These are phyloP conservation scores for Cordyceps fumosorosea DNA, from an alignment of 2,329 filamentous ascomycete species.

Conservation along the genomic window DNA sequence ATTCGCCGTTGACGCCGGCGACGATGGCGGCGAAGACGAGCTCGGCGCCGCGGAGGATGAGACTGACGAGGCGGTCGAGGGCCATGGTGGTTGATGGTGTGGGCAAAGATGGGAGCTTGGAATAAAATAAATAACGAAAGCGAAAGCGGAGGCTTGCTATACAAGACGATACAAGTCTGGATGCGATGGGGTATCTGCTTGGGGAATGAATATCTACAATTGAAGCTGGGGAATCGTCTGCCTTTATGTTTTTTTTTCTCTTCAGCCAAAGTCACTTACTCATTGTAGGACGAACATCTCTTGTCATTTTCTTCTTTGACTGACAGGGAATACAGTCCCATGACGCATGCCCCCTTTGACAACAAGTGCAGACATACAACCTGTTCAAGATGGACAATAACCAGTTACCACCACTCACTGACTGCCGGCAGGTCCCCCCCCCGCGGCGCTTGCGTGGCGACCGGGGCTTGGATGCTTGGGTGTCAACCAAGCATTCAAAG, in stretches of 20 bases:
- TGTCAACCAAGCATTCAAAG: constrained; percentile 1
- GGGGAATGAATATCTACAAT: background rate
- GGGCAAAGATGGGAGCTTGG: background rate
- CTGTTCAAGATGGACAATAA: background rate
- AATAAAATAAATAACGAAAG: background rate
- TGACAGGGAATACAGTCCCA: background rate
- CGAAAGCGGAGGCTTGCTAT: background rate
- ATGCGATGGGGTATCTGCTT: background rate
- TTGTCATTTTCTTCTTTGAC: background rate
- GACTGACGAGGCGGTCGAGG: constrained; percentile 33
- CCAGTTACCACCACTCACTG: too few relatives aligned
- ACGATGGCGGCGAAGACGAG: constrained; percentile 67
- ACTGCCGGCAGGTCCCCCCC: background rate
- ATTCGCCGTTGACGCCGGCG: constrained; percentile 61
- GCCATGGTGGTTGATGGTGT: constrained; percentile 25
- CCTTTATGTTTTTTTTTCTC: background rate
- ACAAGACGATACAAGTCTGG: background rate
- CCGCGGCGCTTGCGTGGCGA: constrained; percentile 7
- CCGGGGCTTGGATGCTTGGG: constrained; percentile 2
- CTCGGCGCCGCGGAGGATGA: constrained; percentile 38
- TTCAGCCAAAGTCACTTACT: background rate
- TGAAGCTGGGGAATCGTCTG: background rate
- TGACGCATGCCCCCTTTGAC: constrained; percentile 7
- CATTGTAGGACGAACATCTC: background rate
- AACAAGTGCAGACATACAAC: background rate